A percentile compares a stretch with the other conserved stretches of the same genome.
These are phyloP conservation scores for Sugiyamaella xylanicola DNA, from an alignment of 1,139 yeast genomes.

Conservation along the genomic window DNA sequence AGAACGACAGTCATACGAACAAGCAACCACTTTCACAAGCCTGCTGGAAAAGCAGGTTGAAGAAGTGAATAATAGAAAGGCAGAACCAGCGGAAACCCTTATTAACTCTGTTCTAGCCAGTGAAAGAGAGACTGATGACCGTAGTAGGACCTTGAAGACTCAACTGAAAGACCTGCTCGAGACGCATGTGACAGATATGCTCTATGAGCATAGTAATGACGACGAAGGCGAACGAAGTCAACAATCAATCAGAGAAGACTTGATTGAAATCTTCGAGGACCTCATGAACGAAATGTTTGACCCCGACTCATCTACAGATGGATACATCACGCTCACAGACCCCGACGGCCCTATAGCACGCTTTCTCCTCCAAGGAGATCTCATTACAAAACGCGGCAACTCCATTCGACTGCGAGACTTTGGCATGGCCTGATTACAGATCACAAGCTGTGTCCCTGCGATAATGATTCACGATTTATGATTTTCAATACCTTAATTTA, in stretches of 20 bases:
- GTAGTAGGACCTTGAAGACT: conserved; percentile 13
- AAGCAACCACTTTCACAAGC: conserved; percentile 20
- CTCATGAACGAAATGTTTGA: conserved; percentile 32
- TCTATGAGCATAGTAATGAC: conserved; percentile 11
- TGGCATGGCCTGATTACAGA: conserved; percentile 18
- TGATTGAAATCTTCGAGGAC: conserved; percentile 23
- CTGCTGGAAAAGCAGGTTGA: conserved; percentile 20
- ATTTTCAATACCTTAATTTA: not conserved
- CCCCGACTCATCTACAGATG: conserved; percentile 19
- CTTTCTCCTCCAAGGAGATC: conserved; percentile 30
- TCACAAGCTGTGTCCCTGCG: too few relatives aligned
- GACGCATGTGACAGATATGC: conserved; percentile 21
- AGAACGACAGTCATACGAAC: conserved; percentile 24
- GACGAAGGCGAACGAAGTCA: conserved; percentile 1
- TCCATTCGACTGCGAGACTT: conserved; percentile 30
- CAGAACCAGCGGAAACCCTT: conserved; percentile 20
- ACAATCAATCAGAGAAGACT: conserved; percentile 16
- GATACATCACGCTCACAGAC: conserved; percentile 25
- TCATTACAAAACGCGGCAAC: conserved; percentile 26
- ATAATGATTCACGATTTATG: conserved; percentile 3
- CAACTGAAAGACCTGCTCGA: conserved; percentile 26
- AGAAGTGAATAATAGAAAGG: conserved; percentile 8
- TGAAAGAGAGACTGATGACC: conserved; percentile 9
- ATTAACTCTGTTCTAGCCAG: conserved; percentile 17
- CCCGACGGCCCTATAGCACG: conserved; percentile 26